Evolutionary conservation across 192 early-diverging fungal genomes (phyloP).

Genomic region (Jimgerdemannia flammicorona): DNA sequence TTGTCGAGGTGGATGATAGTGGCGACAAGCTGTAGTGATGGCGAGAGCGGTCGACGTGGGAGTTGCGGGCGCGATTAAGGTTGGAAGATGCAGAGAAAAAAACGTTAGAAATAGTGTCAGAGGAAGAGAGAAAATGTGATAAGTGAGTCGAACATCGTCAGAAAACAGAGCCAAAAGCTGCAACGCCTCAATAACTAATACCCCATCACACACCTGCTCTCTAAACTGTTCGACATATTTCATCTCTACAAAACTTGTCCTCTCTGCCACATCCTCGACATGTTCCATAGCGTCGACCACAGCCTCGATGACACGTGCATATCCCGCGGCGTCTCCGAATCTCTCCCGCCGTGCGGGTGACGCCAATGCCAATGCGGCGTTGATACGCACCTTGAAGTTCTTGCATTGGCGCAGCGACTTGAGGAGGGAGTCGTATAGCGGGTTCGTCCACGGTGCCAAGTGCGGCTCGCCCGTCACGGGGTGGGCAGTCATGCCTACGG

Average conservation of each 20-base stretch:
- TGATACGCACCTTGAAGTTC: slow-evolving; percentile 81
- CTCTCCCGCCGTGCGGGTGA: slow-evolving; percentile 27
- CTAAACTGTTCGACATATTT: not conserved
- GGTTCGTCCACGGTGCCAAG: slow-evolving; percentile 39
- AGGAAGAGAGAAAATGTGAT: not conserved
- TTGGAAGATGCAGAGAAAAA: too few species aligned
- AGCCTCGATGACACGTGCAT: not conserved
- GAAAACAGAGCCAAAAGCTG: not conserved
- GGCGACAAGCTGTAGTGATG: not conserved
- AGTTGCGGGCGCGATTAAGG: not conserved
- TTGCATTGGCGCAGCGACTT: slow-evolving; percentile 48
- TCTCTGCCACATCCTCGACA: not conserved
- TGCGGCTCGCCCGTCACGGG: slow-evolving; percentile 14
- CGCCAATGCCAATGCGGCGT: slow-evolving; percentile 52
- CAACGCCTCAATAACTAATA: not conserved
- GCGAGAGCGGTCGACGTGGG: not conserved
- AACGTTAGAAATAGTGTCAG: not conserved
- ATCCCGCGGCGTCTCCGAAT: slow-evolving; percentile 29
- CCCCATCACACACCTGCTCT: not conserved
- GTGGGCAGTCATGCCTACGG: slow-evolving; percentile 33
- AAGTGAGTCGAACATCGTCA: not conserved
- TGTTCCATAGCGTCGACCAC: not conserved
- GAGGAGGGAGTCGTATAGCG: slow-evolving; percentile 50
- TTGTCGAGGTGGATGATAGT: not conserved
- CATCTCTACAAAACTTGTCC: not conserved